Evolutionary conservation across 106 monocot genomes (phyloP), one percentile per base, ranked within the genome.

Genomic region (Gastrodia elata): DNA sequence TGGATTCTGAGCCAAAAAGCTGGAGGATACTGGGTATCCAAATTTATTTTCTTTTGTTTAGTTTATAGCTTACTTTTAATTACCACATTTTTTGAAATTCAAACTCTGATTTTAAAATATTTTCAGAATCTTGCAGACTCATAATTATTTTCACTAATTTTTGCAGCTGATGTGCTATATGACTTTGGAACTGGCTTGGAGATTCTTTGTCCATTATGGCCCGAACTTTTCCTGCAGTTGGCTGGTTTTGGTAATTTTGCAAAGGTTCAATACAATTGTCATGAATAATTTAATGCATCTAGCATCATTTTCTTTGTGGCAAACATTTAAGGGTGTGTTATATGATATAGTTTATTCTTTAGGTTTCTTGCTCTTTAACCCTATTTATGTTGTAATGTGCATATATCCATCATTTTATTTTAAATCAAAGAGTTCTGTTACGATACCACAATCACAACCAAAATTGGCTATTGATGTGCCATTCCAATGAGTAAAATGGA

Each of bases 1-100:
- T 98, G 97, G 97, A 98, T 77, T 81, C 97, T 52, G 97, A 98
- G 72, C 97, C 97, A 38, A 98, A 98, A 73, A 89, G 88, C 79
- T 98, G 97, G 97, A 88, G 97, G 68, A 98, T 98, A 83, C 76
- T 98, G 37, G 97, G 97, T 93, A 11, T 71, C 20, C 30, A 24
- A 1, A 30, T 3, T 41, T n/a, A 70, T 55, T 42, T 52, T 20
- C n/a, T 32, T 61, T 77, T 27, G 22, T 33, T 68, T 71, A 26
- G 18, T 27, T 30, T 73, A 3, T 37, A 26, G 15, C 27, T 43
- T 38, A 48, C 42, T 65, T 71, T 35, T 37, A 10, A 71, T 75
- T 68, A 8, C 20, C 43, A 64, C 33, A 61, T 14, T 26, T 75
- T 65, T 71, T 71, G 2, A 41, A 26, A 13, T 32, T 24, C 27